Conservation (phyloP, 805 yeast genomes). For the Barnettozyma wickerhamii region DNA sequence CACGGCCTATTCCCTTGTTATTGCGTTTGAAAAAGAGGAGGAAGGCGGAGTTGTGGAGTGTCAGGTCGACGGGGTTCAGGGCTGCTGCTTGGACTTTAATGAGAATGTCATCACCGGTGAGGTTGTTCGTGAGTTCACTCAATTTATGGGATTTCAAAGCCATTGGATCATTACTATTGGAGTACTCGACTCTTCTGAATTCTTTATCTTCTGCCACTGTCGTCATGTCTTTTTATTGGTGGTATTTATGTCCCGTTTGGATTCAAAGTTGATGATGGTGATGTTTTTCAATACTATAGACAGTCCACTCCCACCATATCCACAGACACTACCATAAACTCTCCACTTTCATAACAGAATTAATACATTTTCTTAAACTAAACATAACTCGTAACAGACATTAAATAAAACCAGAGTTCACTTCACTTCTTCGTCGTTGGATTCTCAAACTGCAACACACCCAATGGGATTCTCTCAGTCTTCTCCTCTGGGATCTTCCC, state of each 20-base stretch:
- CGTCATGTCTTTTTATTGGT: no score
- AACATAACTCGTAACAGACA: no score
- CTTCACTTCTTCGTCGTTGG: not conserved
- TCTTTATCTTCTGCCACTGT: no score
- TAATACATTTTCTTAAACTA: no score
- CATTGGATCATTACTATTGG: not conserved
- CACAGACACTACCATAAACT: no score
- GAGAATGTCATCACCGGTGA: constrained; percentile 36
- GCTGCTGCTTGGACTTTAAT: constrained; percentile 47
- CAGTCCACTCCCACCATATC: no score
- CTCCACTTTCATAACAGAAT: no score
- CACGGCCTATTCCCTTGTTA: constrained; percentile 41
- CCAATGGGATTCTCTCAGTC: constrained; percentile 3
- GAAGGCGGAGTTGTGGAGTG: constrained; percentile 31
- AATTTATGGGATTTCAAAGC: constrained; percentile 7
- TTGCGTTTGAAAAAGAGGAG: constrained; percentile 25
- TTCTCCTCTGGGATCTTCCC: not conserved
- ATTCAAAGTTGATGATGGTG: no score
- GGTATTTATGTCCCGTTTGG: no score
- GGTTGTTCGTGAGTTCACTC: constrained; percentile 28
- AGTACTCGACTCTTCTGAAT: constrained; percentile 9
- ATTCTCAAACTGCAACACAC: constrained; percentile 2
- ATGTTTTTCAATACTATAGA: no score
- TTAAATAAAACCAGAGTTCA: no score
- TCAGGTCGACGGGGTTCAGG: constrained; percentile 55